Evolutionary conservation across 2,329 filamentous ascomycete genomes (phyloP), one percentile per base, ranked within the genome.

Genomic region (Claviceps sp.): DNA sequence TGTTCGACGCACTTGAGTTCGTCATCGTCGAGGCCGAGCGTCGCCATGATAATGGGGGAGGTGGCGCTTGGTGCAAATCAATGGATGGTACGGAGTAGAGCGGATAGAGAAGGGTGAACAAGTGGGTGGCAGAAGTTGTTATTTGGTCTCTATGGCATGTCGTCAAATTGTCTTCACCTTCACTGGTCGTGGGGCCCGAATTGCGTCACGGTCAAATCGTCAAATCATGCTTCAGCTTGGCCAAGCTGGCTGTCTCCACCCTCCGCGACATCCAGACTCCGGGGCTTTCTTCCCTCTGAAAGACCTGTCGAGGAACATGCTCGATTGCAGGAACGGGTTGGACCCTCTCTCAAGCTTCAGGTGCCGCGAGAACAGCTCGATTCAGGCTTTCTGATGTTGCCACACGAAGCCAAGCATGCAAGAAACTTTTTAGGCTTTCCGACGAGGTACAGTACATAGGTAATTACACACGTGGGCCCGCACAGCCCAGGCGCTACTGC

Each of bases 1-100:
- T 84, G 78, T 61, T 90, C 86, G 26, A 90, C 75, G 42, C 78
- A 74, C 67, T 84, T 86, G 58, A 82, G 70, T 65, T 84, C 80
- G 20, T 82, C 79, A 30, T 72, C 71, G 37, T 71, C 72, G 34
- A 81, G 66, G 37, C 72, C 72, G n/a, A 81, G 69, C 24, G 67
- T 63, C 45, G 68, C 66, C 69, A 71, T 71, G 43, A 24, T n/a
- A n/a, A 30, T 37, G 13, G 11, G 41, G 2, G 5, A 24, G 14
- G n/a, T 8, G 43, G 24, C 16, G 9, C 24, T 43, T 24, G 9
- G 14, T 24, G 20, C 20, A 13, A 14, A 9, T 30, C 30, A 34
- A 34, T 34, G 30, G 30, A 34, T 9, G 30, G 26, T 22, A 22
- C 22, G 22, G 22, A 22, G 26, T 24, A 22, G 5, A 42, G 40